Percentiles rank a stretch among this genome's conserved stretches.
Evolutionary conservation across 2,329 filamentous ascomycete genomes (phyloP).

Genomic region (Stagonosporopsis rhizophila): DNA sequence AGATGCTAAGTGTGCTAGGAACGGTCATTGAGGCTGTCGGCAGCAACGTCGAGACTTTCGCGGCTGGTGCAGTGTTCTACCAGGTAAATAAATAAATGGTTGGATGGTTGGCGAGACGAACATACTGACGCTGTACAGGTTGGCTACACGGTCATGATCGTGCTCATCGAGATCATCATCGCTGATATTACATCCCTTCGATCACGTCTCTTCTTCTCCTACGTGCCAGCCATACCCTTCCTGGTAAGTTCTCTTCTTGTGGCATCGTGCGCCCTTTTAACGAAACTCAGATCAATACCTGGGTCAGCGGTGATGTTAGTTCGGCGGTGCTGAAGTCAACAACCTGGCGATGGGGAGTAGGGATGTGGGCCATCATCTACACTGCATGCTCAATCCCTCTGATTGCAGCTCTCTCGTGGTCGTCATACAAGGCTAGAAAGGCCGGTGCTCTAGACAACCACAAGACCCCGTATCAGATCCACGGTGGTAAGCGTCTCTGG

Average conservation of each 20-base stretch:
- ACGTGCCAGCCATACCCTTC: constrained; percentile 18
- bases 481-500: constrained; percentile 49
- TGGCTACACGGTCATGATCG: constrained; percentile 67
- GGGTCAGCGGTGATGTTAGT: constrained; percentile 67
- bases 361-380: constrained; percentile 68
- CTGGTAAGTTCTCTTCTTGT: not conserved
- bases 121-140: constrained; percentile 36
- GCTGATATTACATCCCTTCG: constrained; percentile 69
- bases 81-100: constrained; percentile 24
- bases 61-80: constrained; percentile 52
- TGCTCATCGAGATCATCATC: constrained; percentile 70
- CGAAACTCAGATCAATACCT: constrained; percentile 59
- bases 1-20: constrained; percentile 23
- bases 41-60: constrained; percentile 59
- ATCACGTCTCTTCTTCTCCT: constrained; percentile 54
- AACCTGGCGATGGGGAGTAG: constrained; percentile 66
- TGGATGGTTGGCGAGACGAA: not conserved
- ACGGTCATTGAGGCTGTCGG: constrained; percentile 64
- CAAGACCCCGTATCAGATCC: constrained; percentile 53
- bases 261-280: not conserved
- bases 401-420: constrained; percentile 59
- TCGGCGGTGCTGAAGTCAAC: constrained; percentile 58
- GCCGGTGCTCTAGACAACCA: constrained; percentile 57
- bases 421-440: constrained; percentile 61
- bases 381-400: constrained; percentile 63